Percentiles rank a stretch among this genome's conserved stretches.
phyloP scores from a whole-genome alignment of 2,329 filamentous ascomycete genomes.

The Cordyceps cateniannulata region DNA sequence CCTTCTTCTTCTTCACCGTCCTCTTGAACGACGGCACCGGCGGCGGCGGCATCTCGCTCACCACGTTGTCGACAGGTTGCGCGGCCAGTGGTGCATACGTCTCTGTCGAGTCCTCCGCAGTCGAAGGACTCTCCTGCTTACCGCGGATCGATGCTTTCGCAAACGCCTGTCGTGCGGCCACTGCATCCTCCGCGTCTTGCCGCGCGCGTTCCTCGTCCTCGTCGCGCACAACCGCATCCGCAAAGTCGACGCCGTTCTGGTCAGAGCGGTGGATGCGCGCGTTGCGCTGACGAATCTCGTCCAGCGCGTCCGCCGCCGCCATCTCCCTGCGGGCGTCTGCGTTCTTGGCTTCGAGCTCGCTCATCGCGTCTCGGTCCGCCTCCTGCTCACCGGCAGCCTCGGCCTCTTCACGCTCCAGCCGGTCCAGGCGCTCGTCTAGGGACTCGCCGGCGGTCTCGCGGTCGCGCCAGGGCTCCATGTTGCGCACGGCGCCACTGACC shows the following conservation, averaged over 20 bases:
- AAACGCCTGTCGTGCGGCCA: conserved; percentile 75
- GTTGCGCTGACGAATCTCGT: conserved; percentile 90
- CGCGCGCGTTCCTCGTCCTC: conserved; percentile 55
- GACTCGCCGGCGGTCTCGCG: conserved; percentile 63
- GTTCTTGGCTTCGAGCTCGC: conserved; percentile 89
- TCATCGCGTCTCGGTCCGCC: conserved; percentile 80
- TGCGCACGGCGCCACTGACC: conserved; percentile 78
- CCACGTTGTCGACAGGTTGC: background rate
- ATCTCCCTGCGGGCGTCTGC: conserved; percentile 90
- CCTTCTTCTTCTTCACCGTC: conserved; percentile 81
- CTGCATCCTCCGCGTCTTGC: conserved; percentile 75
- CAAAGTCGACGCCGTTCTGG: conserved; percentile 58
- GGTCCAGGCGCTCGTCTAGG: conserved; percentile 78
- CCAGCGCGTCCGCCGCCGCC: conserved; percentile 90
- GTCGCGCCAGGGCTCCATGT: conserved; percentile 85
- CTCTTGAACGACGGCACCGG: conserved; percentile 61
- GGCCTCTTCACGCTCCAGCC: conserved; percentile 69
- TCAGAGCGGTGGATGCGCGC: conserved; percentile 75
- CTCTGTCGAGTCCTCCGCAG: conserved; percentile 26
- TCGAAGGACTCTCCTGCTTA: conserved; percentile 35
- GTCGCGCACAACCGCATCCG: conserved; percentile 45
- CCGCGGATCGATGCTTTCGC: conserved; percentile 37
- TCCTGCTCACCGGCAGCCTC: conserved; percentile 53
- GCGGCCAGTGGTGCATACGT: conserved; percentile 22
- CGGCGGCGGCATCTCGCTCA: conserved; percentile 24